Evolutionary conservation across 305 asterid genomes (phyloP), one percentile per base, ranked within the genome.

Genomic region (Fraxinus angustifolia): DNA sequence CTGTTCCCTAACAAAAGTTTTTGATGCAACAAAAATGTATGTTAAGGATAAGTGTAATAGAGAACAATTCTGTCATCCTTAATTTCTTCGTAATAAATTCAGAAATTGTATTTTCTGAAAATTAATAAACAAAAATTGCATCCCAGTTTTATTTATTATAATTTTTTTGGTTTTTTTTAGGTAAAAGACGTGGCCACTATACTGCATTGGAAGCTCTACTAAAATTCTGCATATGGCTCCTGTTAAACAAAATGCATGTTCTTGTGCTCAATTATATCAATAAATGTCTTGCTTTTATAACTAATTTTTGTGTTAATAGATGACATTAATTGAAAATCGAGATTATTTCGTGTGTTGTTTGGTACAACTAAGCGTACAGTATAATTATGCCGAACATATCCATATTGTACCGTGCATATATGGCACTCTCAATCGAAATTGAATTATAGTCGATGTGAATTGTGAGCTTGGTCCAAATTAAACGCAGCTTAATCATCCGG

Each of bases 201-300:
- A 83, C 91, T 94, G 92, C 97, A 93, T 83, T 93, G 97, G 98
- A 94, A 89, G 97, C 97, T 93, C 93, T 80, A 79, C 87, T 88
- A 90, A 85, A 84, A 78, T 79, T 87, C 90, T 81, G 89, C 90
- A 79, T 83, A 87, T 86, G 21, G 62, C 62, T 50, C 8, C 62
- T 16, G 8, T 16, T 4, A 50, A 68, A 30, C 0, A 68, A 30
- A 48, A 30, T 65, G 78, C 71, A 19, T 36, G 40, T 38, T 72
- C 42, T 71, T 14, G 17, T 68, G 28, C 60, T 67, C 30, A 7
- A 82, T 10, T 40, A 21, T 38, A 80, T 50, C 73, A 38, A 36
- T 40, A 35, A 28, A 73, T 17, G 31, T 31, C 80, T 23, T 71
- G 30, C 17, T 31, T 40, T 12, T 65, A 4, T 31, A 30, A 68